A percentile compares a stretch with the other conserved stretches of the same genome.
Evolutionary conservation across 2,329 filamentous ascomycete genomes (phyloP).

Genomic region (Colletotrichum spaethianum): DNA sequence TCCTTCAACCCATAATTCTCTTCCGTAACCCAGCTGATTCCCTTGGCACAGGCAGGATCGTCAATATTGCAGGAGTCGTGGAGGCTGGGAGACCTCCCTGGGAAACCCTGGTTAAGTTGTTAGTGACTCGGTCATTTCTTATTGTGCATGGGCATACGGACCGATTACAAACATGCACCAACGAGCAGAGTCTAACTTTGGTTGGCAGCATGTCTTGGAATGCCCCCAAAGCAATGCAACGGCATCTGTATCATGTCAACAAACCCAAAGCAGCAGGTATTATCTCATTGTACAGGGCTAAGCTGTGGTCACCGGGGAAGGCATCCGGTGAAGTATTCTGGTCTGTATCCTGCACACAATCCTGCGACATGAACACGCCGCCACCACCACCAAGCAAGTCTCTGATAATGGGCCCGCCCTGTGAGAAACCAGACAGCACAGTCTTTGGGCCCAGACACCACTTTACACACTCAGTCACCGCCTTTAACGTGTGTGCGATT

Average conservation of each 20-base stretch:
- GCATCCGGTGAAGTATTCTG: slow-evolving; percentile 45
- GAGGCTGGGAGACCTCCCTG: slow-evolving; percentile 8
- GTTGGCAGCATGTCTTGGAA: slow-evolving; percentile 50
- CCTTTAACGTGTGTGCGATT: slow-evolving; percentile 49
- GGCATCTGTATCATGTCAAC: slow-evolving; percentile 44
- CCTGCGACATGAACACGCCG: slow-evolving; percentile 49
- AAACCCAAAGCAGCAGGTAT: not conserved
- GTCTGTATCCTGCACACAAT: slow-evolving; percentile 47
- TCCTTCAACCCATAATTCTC: slow-evolving; percentile 48
- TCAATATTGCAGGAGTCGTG: slow-evolving; percentile 52
- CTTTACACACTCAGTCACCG: slow-evolving; percentile 56
- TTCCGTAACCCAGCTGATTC: slow-evolving; percentile 50
- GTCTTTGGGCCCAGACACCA: slow-evolving; percentile 56
- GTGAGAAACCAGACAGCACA: slow-evolving; percentile 57
- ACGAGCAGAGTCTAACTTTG: slow-evolving; percentile 51
- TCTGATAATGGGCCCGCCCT: slow-evolving; percentile 56
- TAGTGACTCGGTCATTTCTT: not conserved
- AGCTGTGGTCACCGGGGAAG: slow-evolving; percentile 51
- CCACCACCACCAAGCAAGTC: slow-evolving; percentile 53
- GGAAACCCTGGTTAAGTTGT: slow-evolving; percentile 22
- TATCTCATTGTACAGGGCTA: slow-evolving; percentile 39
- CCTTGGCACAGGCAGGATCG: slow-evolving; percentile 57
- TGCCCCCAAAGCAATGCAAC: slow-evolving; percentile 52
- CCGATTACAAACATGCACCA: slow-evolving; percentile 43
- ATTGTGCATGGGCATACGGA: not conserved